Percentiles rank a stretch among this genome's conserved stretches.
Evolutionary conservation across 2,329 filamentous ascomycete genomes (phyloP).

Genomic region (Fusarium sp.): DNA sequence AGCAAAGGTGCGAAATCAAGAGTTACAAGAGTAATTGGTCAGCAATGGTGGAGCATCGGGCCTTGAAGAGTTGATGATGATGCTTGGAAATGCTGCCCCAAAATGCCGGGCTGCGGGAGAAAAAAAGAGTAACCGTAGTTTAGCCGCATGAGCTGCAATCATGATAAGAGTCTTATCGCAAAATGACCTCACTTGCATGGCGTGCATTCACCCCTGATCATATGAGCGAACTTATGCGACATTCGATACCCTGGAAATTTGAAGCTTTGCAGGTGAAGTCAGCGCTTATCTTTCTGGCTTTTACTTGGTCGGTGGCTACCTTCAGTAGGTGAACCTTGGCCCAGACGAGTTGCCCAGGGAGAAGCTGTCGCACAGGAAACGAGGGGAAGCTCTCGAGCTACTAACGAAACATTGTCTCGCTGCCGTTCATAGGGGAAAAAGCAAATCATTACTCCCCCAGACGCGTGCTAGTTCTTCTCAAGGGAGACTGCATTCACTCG

Average conservation of each 20-base stretch:
- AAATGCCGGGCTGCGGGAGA: slow-evolving; percentile 23
- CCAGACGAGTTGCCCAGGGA: slow-evolving; percentile 1
- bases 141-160: slow-evolving; percentile 22
- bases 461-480: neutral
- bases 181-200: slow-evolving; percentile 23
- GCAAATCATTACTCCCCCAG: slow-evolving; percentile 4
- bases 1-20: slow-evolving; percentile 13
- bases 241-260: neutral
- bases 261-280: neutral
- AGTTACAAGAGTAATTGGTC: slow-evolving; percentile 38
- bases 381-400: slow-evolving; percentile 25
- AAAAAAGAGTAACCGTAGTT: slow-evolving; percentile 38
- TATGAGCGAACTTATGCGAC: slow-evolving; percentile 7
- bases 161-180: slow-evolving; percentile 38
- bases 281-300: slow-evolving; percentile 16
- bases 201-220: slow-evolving; percentile 24
- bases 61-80: slow-evolving; percentile 20
- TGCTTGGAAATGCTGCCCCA: slow-evolving; percentile 32
- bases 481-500: neutral
- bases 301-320: slow-evolving; percentile 13
- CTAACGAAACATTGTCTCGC: slow-evolving; percentile 12
- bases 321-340: slow-evolving; percentile 13
- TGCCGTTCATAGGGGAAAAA: slow-evolving; percentile 16
- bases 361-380: slow-evolving; percentile 36
- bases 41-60: slow-evolving; percentile 37